Evolutionary conservation across 2,329 filamentous ascomycete genomes (phyloP), one percentile per base, ranked within the genome.

Genomic region (Scopulariopsis brevicaulis): DNA sequence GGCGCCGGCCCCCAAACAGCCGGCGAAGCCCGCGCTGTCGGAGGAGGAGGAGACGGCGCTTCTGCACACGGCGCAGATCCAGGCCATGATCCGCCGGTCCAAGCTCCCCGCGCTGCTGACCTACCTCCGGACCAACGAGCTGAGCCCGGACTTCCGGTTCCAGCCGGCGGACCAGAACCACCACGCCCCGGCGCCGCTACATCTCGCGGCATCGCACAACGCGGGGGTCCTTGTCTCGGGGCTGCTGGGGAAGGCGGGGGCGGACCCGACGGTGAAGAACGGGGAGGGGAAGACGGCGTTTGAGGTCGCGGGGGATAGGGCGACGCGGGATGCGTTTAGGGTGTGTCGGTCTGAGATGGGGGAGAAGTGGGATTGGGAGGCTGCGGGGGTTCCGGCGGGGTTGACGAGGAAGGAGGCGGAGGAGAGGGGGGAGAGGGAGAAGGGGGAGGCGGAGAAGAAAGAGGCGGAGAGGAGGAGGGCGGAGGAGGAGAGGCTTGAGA

Each of bases 291-390:
- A 88, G 69, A 88, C 89, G 0, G 73, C 94, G 0, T 97, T 96
- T 68, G 90, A 96, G 58, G 80, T 99, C 1, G 84, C 90, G 1
- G 90, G 93, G 50, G 91, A 97, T 68, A 83, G 91, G 4, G 73
- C 85, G 2, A 96, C 92, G 0, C 84, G 93, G 1, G 92, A 97
- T 67, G 89, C 92, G 0, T 99, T 99, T 73, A 87, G 94, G 1
- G 83, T 96, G 2, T 90, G 91, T 4, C 87, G 94, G 7, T 80
- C 83, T 35, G 88, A 95, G 66, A 77, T 96, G 1, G 92, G 91
- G 18, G 90, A 96, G 67, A 80, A 76, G 20, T 96, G 87, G 83
- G 74, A 89, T 63, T 99, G 94, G 94, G 83, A 88, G 3, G 76
- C 73, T 0, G 86, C 90, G 1, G 81, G 81, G 28, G 83, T 99